These are phyloP conservation scores for Globisporangium orthogonon DNA, from an alignment of 352 stramenopile genomes.

Conservation along the genomic window DNA sequence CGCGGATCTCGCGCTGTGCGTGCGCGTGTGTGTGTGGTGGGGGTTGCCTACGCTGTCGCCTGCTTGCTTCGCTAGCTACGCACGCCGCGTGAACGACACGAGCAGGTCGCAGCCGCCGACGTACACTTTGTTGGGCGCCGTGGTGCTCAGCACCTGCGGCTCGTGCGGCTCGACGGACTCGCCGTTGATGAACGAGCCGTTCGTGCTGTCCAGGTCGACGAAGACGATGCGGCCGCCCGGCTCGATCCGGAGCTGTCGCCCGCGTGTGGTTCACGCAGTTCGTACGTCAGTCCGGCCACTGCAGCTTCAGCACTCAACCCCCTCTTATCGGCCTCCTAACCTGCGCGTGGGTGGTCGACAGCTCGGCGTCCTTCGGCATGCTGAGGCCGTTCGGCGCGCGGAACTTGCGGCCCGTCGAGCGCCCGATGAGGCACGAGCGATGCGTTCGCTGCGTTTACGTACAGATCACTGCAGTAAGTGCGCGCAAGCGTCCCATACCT, in stretches of 20 bases:
- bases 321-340: slow-evolving; percentile 12
- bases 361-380: slow-evolving; percentile 68
- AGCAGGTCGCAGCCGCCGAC: slow-evolving; percentile 50
- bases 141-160: slow-evolving; percentile 32
- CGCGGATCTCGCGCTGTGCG: slow-evolving; percentile 4
- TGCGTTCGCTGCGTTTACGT: slow-evolving; percentile 25
- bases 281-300: neutral
- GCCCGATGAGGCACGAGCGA: slow-evolving; percentile 58
- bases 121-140: slow-evolving; percentile 38
- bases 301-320: no score
- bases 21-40: no score
- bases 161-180: slow-evolving; percentile 39
- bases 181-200: slow-evolving; percentile 67
- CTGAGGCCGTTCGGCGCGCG: slow-evolving; percentile 61
- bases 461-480: neutral
- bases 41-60: no score
- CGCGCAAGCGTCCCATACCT: neutral
- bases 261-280: neutral
- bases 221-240: slow-evolving; percentile 52
- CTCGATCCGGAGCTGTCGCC: slow-evolving; percentile 53
- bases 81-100: slow-evolving; percentile 42
- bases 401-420: slow-evolving; percentile 80
- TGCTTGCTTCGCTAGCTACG: slow-evolving; percentile 7
- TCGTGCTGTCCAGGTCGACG: slow-evolving; percentile 78
- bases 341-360: slow-evolving; percentile 82